Evolutionary conservation across 73 alveolate genomes (phyloP).

Genomic region (Tetrahymena borealis): DNA sequence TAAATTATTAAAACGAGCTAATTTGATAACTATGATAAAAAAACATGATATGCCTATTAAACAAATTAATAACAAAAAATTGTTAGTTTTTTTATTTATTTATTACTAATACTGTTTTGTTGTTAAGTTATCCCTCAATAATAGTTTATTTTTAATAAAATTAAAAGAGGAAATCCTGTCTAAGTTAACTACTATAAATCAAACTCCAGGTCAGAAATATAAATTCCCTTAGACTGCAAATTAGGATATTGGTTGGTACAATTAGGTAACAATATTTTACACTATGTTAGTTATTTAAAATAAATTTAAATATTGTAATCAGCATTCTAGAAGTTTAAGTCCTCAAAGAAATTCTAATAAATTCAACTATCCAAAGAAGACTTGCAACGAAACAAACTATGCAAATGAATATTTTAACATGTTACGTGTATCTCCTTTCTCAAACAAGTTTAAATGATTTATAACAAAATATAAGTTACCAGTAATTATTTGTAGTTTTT

Average conservation of each 20-base stretch:
- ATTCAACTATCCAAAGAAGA: slow-evolving; percentile 34
- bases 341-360: not conserved
- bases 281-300: not conserved
- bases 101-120: too few species aligned
- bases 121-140: too few species aligned
- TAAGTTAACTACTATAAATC: slow-evolving; percentile 24
- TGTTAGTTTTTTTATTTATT: too few species aligned
- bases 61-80: too few species aligned
- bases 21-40: too few species aligned
- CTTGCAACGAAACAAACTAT: slow-evolving; percentile 39
- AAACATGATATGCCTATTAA: too few species aligned
- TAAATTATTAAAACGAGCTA: too few species aligned
- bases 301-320: not conserved
- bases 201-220: slow-evolving; percentile 38
- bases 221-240: slow-evolving; percentile 34
- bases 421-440: slow-evolving; percentile 30
- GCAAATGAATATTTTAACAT: slow-evolving; percentile 39
- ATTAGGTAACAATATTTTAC: not conserved
- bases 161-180: slow-evolving; percentile 19
- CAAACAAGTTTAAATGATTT: slow-evolving; percentile 36
- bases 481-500: not conserved
- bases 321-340: slow-evolving; percentile 1
- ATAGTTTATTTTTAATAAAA: too few species aligned
- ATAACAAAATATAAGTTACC: not conserved
- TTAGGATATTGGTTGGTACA: slow-evolving; percentile 36